Percentiles rank a stretch among this genome's conserved stretches.
Conservation (phyloP, 2,329 filamentous ascomycete genomes). For the Sporothrix pallida region DNA sequence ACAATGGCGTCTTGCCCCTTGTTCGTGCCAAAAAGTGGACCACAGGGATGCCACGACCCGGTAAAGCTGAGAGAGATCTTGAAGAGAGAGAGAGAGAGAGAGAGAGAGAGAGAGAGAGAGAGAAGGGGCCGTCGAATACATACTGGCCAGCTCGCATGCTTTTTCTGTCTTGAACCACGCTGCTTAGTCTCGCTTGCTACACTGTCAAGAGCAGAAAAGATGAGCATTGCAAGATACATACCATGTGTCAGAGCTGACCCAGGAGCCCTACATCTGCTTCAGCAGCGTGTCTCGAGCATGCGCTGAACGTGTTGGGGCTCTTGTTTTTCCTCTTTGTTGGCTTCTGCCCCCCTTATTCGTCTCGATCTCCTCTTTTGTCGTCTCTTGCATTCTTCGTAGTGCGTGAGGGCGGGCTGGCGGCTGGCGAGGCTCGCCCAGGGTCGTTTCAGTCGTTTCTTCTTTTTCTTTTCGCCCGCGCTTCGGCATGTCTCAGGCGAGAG, state of each 20-base stretch:
- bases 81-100: background rate
- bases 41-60: background rate
- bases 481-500: conserved; percentile 30
- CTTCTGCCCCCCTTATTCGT: background rate
- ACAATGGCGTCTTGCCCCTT: background rate
- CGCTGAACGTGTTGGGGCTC: background rate
- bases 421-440: background rate
- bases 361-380: background rate
- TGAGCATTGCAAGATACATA: background rate
- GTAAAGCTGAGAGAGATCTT: background rate
- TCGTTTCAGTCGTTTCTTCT: background rate
- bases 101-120: background rate
- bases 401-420: background rate
- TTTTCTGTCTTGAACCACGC: background rate
- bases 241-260: conserved; percentile 16
- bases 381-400: background rate
- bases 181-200: background rate
- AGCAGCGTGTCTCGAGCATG: background rate
- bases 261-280: background rate
- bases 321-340: background rate
- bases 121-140: background rate
- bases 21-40: conserved; percentile 8
- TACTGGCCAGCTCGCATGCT: background rate
- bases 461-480: conserved; percentile 28
- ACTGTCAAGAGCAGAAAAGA: conserved; percentile 15